These are phyloP conservation scores for Thyridium curvatum DNA, from an alignment of 2,329 filamentous ascomycete genomes.

Conservation along the genomic window DNA sequence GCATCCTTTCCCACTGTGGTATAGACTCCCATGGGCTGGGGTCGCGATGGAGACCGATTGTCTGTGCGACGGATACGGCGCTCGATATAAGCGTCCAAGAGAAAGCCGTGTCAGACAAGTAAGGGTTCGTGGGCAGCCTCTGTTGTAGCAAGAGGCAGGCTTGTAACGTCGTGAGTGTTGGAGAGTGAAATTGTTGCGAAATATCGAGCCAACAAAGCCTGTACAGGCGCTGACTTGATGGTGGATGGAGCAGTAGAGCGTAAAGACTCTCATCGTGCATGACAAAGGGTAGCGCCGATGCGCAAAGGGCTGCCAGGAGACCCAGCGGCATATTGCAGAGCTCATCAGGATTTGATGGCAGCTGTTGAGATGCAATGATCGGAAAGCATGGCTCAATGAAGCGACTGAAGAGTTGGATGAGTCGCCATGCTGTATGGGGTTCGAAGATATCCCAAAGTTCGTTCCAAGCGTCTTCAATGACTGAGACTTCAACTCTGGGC, in stretches of 20 bases:
- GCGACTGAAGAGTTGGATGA: slow-evolving; percentile 31
- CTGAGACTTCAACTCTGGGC: slow-evolving; percentile 16
- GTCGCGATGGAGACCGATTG: slow-evolving; percentile 20
- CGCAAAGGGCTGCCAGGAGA: slow-evolving; percentile 33
- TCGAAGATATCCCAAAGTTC: slow-evolving; percentile 21
- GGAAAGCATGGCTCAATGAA: slow-evolving; percentile 38
- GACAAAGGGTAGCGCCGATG: slow-evolving; percentile 34
- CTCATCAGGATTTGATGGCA: slow-evolving; percentile 18
- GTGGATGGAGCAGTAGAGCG: slow-evolving; percentile 21
- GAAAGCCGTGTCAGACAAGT: slow-evolving; percentile 24
- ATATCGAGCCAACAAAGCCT: slow-evolving; percentile 21
- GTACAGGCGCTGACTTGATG: slow-evolving; percentile 18
- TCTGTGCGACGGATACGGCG: slow-evolving; percentile 23
- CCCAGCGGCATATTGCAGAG: slow-evolving; percentile 25
- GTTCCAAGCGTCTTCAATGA: slow-evolving; percentile 15
- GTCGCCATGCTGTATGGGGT: slow-evolving; percentile 22
- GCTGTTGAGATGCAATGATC: slow-evolving; percentile 27
- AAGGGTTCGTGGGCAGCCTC: slow-evolving; percentile 22
- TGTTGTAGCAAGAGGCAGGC: slow-evolving; percentile 24
- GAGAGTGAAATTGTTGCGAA: slow-evolving; percentile 23
- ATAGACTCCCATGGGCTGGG: slow-evolving; percentile 20
- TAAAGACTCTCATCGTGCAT: slow-evolving; percentile 31
- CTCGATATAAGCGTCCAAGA: slow-evolving; percentile 23
- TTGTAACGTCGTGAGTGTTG: slow-evolving; percentile 22
- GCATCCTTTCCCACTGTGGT: slow-evolving; percentile 20